Evolutionary conservation across 2,329 filamentous ascomycete species (phyloP), one percentile per base, ranked within the genome.

Genomic region (Fusarium sp.): DNA sequence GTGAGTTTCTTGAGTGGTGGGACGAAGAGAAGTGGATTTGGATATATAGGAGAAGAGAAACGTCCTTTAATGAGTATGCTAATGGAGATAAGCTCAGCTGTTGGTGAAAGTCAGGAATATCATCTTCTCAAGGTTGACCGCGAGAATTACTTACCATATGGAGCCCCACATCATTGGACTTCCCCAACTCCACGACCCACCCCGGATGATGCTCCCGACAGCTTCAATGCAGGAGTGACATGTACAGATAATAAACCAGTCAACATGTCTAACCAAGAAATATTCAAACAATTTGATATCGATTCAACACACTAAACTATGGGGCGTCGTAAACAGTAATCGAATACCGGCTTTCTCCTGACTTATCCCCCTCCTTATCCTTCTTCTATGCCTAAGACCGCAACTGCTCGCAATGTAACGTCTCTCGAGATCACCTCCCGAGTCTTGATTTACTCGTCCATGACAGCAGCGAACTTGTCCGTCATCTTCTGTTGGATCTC

Each of bases 401-500:
- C 74, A 78, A 72, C 64, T 75, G 67, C 72, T 62, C 69, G 63
- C 64, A 75, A 67, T 74, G 70, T 72, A 75, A 70, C 57, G 35
- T 74, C 69, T 57, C 58, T 59, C 39, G 56, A 64, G 70, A 74
- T 74, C 27, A 73, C 67, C 65, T 64, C 45, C 57, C 56, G 65
- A 57, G 61, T 56, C 64, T 43, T 52, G 23, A 52, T 66, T 84
- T 95, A 99, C 90, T 98, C 96, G 85, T 99, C 97, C 83, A 94
- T 91, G 70, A 99, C 96, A 43, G 95, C 92, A 59, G 97, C 97
- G 86, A 99, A 99, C 87, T 98, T 98, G 87, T 99, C 97, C 78
- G 93, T 92, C 95, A 99, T 96, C 79, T 91, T 89, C 86, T 97
- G 94, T 79, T 97, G 89, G 79, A 98, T 91, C 78, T 92, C 92